phyloP scores from a whole-genome alignment of 2,329 filamentous ascomycete species.

The Talaromyces sp. region DNA sequence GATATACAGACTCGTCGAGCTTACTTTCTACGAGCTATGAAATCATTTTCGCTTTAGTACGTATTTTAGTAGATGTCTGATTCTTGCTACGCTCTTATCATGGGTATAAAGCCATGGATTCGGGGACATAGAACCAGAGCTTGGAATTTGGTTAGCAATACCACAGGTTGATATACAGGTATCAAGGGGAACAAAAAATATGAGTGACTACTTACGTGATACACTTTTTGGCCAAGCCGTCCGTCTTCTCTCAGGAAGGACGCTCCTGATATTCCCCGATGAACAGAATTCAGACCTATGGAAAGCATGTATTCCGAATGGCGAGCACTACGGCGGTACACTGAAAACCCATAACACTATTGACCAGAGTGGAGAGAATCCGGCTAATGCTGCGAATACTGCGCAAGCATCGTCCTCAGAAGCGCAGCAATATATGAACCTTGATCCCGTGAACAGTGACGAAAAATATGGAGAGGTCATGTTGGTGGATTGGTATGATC shows the following conservation, averaged over 20 bases:
- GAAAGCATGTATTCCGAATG: not conserved
- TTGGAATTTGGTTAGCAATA: not conserved
- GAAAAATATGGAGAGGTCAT: not conserved
- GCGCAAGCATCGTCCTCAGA: not conserved
- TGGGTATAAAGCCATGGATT: not conserved
- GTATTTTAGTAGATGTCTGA: not conserved
- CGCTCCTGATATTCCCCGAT: not conserved
- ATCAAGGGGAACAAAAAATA: not conserved
- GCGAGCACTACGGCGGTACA: too few species aligned
- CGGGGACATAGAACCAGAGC: not conserved
- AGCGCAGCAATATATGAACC: not conserved
- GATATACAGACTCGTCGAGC: not conserved
- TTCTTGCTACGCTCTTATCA: not conserved
- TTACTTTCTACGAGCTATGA: not conserved
- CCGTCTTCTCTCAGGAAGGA: not conserved
- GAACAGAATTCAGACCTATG: not conserved
- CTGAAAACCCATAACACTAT: not conserved
- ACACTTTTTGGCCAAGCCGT: constrained; percentile 6
- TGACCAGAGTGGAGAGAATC: not conserved
- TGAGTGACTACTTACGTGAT: not conserved
- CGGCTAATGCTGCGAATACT: not conserved
- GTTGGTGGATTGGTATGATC: not conserved
- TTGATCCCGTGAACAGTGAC: not conserved
- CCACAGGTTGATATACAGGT: not conserved
- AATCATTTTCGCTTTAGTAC: not conserved